Conservation (phyloP, 2,329 filamentous ascomycete species). For the Tolypocladium pustulatum region DNA sequence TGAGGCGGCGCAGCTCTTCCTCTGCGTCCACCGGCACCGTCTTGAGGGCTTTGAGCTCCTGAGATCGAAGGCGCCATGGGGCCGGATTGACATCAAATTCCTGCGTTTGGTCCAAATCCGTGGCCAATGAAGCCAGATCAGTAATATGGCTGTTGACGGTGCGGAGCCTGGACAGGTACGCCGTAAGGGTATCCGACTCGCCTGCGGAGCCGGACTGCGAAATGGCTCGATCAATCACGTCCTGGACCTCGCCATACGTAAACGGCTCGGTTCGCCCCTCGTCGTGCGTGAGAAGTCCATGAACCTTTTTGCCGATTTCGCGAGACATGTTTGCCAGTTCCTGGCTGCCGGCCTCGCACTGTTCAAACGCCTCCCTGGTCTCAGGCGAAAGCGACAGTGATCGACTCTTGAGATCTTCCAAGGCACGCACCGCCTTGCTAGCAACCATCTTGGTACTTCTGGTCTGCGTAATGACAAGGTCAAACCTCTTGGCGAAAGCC, state of each 20-base stretch:
- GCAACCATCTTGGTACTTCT: constrained; percentile 76
- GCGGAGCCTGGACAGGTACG: constrained; percentile 57
- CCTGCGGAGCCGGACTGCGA: constrained; percentile 37
- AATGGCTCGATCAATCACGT: constrained; percentile 45
- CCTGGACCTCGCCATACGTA: constrained; percentile 55
- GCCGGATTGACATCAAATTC: constrained; percentile 68
- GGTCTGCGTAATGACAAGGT: constrained; percentile 62
- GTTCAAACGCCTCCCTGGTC: constrained; percentile 58
- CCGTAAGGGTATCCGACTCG: constrained; percentile 60
- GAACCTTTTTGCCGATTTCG: constrained; percentile 55
- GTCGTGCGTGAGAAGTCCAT: constrained; percentile 53
- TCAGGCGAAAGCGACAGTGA: constrained; percentile 64
- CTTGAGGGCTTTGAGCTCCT: constrained; percentile 75
- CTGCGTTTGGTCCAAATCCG: constrained; percentile 60
- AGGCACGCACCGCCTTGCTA: constrained; percentile 63
- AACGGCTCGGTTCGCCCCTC: constrained; percentile 60
- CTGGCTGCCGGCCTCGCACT: constrained; percentile 53
- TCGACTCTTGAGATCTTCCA: constrained; percentile 67
- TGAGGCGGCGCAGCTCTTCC: constrained; percentile 70
- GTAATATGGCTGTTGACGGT: constrained; percentile 52
- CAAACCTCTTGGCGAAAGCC: constrained; percentile 60
- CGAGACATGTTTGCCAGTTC: constrained; percentile 58
- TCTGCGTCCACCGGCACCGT: constrained; percentile 72
- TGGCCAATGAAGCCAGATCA: constrained; percentile 60
- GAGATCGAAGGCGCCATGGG: constrained; percentile 76